Conservation (phyloP, 2,329 filamentous ascomycete species). For the Exutisphaerella laricina region DNA sequence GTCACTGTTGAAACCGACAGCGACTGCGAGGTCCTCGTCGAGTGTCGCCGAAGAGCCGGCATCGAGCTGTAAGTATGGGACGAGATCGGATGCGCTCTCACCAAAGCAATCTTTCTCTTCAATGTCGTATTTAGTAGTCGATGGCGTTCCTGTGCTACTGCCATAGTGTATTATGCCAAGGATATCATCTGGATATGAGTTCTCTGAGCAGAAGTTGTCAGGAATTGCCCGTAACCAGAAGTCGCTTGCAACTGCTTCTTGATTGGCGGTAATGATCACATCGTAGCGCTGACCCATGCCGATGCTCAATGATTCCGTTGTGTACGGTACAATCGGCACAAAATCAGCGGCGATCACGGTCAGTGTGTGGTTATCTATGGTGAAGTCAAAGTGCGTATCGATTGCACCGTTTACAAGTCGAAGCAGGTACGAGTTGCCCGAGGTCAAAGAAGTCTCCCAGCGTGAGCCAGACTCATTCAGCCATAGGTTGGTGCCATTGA, state of each 20-base stretch:
- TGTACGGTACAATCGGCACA: constrained; percentile 40
- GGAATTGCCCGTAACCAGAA: constrained; percentile 36
- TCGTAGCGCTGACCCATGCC: constrained; percentile 36
- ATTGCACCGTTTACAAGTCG: constrained; percentile 39
- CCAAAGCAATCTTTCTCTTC: constrained; percentile 35
- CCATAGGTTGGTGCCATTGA: constrained; percentile 32
- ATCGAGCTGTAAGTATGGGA: constrained; percentile 30
- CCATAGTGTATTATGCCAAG: constrained; percentile 36
- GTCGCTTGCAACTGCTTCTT: constrained; percentile 26
- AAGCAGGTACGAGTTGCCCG: constrained; percentile 40
- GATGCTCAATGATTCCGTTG: constrained; percentile 33
- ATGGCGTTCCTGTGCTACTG: constrained; percentile 28
- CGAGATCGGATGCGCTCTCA: constrained; percentile 32
- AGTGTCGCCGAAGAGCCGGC: constrained; percentile 14
- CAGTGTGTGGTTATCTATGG: constrained; percentile 39
- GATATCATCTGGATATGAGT: constrained; percentile 31
- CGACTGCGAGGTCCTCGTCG: constrained; percentile 22
- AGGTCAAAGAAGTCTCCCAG: constrained; percentile 27
- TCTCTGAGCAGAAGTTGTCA: constrained; percentile 37
- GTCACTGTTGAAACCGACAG: constrained; percentile 26
- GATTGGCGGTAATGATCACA: constrained; percentile 30
- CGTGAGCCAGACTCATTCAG: constrained; percentile 22
- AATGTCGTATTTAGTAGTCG: constrained; percentile 32
- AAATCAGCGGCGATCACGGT: constrained; percentile 42
- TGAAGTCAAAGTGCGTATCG: constrained; percentile 35